Base-by-base conservation (phyloP, 2,329 filamentous ascomycete genomes). In the Colletotrichum sojae region DNA sequence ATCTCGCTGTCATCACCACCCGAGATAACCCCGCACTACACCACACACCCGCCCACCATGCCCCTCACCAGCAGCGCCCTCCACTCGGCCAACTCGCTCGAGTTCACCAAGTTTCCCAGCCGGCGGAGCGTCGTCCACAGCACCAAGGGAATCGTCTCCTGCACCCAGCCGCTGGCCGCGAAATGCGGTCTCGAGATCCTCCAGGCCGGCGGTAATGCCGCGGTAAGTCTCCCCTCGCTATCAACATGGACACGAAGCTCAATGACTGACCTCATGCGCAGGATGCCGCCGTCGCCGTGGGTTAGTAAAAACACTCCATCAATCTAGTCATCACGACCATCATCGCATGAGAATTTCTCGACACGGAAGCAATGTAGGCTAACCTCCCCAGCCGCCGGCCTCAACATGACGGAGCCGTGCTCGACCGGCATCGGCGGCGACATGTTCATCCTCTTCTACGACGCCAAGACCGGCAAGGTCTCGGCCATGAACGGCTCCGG, bases 341-440 rank as follows among this genome's bases (percentile, higher is more conserved):
- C 31, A 8, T 36, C 31, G 2, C 31, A 10, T 22, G 25, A 18
- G 49, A 12, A 43, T 13, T 8, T 31, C 27, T 5, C 2, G 4
- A 20, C 13, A 63, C 22, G 39, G 27, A 39, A 31, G 36, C 6
- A 39, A 51, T 43, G 45, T 51, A 69, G 46, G 16, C 39, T 57
- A 69, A 59, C 31, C 9, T n/a, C 5, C 5, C 4, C 67, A 94
- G 95, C 96, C 52, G 96, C 96, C 39, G 94, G 91, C 5, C 85
- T 99, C 65, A 98, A 98, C 81, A 89, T 98, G 77, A 97, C 95
- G 0, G 96, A 99, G 78, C 96, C 96, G 8, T 90, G 91, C 68
- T 96, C 93, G 6, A 98, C 96, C 0, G 96, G 96, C 48, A 98
- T 99, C 69, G 96, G 96, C 66, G 96, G 96, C 71, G 96, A 99